Evolutionary conservation across 768 basidiomycete species (phyloP), one percentile per base, ranked within the genome.

Genomic region (Neoboletus brunneissimus): DNA sequence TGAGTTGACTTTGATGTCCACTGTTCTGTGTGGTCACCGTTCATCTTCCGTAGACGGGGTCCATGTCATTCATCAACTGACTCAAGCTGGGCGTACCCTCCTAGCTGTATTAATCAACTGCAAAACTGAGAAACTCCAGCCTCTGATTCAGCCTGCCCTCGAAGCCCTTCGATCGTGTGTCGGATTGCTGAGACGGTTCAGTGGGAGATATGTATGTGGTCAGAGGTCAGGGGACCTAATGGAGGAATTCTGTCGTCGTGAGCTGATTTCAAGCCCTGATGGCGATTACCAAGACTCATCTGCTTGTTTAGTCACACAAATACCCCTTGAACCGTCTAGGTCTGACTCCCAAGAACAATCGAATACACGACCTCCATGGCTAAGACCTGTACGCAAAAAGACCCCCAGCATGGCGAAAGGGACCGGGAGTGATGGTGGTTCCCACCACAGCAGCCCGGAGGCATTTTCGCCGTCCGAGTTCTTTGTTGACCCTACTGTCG

Each of bases 21-120:
- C 38, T 51, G 41, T 59, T 34, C 56, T 38, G 25, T 48, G 34
- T 40, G 52, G 58, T 51, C 51, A 56, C 50, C 54, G 45, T 62
- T 57, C 56, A 52, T 59, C 55, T 48, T 54, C 8, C 29, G 5
- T 65, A 94, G 92, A 94, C 71, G 94, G 94, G 3, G 93, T 96
- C 1, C 93, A 95, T 69, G 93, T 95, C 57, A 96, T 97, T 45
- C 94, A 97, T 68, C 94, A 97, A 70, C 77, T 96, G 56, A 95
- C 94, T 4, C 93, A 95, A 67, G 94, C 94, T 23, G 94, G 94
- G 9, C 83, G 94, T 48, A 94, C 94, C 2, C 79, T 97, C 18
- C 84, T 96, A 52, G 91, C 92, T 15, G 83, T 95, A 57, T 78
- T 96, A 25, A 78, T 96, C 49, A 91, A 91, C 68, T 94, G 92